Evolutionary conservation across 371 early-diverging fungal genomes (phyloP), one percentile per base, ranked within the genome.

Genomic region (Mucor irregularis): DNA sequence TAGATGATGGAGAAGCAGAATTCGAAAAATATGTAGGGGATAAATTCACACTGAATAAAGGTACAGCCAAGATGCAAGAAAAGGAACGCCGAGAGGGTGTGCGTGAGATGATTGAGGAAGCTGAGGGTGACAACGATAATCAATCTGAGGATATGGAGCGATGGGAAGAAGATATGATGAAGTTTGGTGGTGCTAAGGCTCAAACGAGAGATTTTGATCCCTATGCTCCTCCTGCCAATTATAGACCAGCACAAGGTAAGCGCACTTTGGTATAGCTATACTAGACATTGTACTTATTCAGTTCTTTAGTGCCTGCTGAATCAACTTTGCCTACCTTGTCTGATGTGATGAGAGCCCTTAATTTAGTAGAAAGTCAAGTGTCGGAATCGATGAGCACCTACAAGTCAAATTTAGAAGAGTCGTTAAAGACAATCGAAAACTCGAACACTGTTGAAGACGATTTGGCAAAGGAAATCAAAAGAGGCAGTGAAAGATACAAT

Each of bases 161-260:
- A 45, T 88, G 90, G 88, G 89, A 90, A 49, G 65, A 73, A 34
- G 83, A 87, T 35, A 78, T 82, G 66, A 86, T 89, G 26, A 80
- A 81, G 26, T 82, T 77, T 56, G 88, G 87, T 22, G 83, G 83
- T 52, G 69, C 71, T 38, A 50, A 58, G 31, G 16, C 58, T 16
- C 40, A 75, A 24, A 37, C 46, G 26, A 49, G 49, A 30, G 61
- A 66, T 29, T 35, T 42, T 28, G 68, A 63, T 50, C 56, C 69
- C 45, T 61, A 38, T 58, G 25, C 49, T 31, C 37, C 61, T 13
- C 74, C 74, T 9, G 39, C 55, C 0, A 66, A 66, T 33, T 74
- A 78, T 51, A 49, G 40, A 17, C 71, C 74, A 14, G 73, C 76
- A 13, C 62, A 58, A 57, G 66, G 78, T 74, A 71, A 57, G 17